Percentiles rank a stretch among this genome's conserved stretches.
Evolutionary conservation across 306 rosid genomes (phyloP).

Genomic region (Gynostemma pentaphyllum): DNA sequence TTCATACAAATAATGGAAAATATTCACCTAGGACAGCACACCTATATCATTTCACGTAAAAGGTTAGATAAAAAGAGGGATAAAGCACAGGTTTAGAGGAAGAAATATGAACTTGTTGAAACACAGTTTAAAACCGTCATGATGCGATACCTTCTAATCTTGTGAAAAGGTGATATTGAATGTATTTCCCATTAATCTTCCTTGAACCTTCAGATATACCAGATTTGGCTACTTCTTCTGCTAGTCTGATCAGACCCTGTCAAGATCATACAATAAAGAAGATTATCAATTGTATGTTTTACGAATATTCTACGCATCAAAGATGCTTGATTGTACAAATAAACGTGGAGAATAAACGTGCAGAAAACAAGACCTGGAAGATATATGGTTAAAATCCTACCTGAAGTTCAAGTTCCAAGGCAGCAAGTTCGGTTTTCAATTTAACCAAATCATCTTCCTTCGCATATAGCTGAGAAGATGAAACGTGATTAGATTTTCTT

Average conservation of each 20-base stretch:
- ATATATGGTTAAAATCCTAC: constrained; percentile 19
- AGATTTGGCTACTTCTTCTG: constrained; percentile 69
- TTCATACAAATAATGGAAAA: background rate
- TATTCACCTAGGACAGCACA: background rate
- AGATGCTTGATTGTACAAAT: background rate
- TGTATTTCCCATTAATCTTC: constrained; percentile 87
- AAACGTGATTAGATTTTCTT: background rate
- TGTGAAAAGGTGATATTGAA: constrained; percentile 77
- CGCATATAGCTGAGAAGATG: constrained; percentile 41
- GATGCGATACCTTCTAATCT: constrained; percentile 72
- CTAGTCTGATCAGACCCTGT: constrained; percentile 64
- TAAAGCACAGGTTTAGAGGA: constrained; percentile 2
- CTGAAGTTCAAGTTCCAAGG: constrained; percentile 77
- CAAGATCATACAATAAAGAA: constrained; percentile 2
- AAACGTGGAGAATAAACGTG: background rate
- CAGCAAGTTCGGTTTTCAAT: constrained; percentile 71
- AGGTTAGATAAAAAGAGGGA: background rate
- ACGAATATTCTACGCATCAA: background rate
- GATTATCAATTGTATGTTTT: background rate
- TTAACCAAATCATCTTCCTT: constrained; percentile 73
- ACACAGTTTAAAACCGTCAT: background rate
- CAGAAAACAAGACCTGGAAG: background rate
- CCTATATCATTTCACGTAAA: background rate
- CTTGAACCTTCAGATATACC: constrained; percentile 64
- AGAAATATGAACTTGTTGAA: background rate